Evolutionary conservation across 768 basidiomycete genomes (phyloP), one percentile per base, ranked within the genome.

Genomic region (Galerina sulciceps): DNA sequence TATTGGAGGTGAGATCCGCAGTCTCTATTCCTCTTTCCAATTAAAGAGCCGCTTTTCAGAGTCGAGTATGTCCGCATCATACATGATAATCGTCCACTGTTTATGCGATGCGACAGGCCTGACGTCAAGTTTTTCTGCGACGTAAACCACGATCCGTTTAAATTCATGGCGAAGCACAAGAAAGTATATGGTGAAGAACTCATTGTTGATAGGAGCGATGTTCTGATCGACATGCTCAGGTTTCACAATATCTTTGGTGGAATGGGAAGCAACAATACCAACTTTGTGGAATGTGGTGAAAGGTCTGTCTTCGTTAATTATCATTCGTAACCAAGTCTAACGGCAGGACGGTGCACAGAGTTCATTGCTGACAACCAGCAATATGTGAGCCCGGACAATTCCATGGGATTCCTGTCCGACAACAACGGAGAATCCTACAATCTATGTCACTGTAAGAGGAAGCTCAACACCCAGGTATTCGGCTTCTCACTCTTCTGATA

Each of bases 221-320:
- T 23, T 49, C n/a, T 43, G 35, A 50, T 18, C 5, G 44, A 57
- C 26, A 56, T 14, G 4, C 45, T 18, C 58, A 90, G 89, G 87
- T 1, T 95, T 94, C 73, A 93, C 91, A 0, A 81, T 95, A 41
- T 85, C 90, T 1, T 73, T 95, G 13, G 82, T 82, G 44, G 94
- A 96, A 67, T 94, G 90, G 75, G 79, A 82, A 48, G 81, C 85
- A 42, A 95, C 94, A 36, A 93, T 96, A 57, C 85, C 86, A 35
- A 89, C 90, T 1, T 76, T 96, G 6, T 96, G 94, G 93, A 72
- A 82, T 3, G 76, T 79, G 8, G 88, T 91, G 20, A 88, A 86
- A 81, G 84, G 91, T 88, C 4, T 18, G 51, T 35, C 22, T 11
- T 10, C 15, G 61, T 41, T 44, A 26, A n/a, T n/a, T 36, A 10